Base-by-base conservation (phyloP, 2,329 filamentous ascomycete genomes). In the Xylaria polymorpha region DNA sequence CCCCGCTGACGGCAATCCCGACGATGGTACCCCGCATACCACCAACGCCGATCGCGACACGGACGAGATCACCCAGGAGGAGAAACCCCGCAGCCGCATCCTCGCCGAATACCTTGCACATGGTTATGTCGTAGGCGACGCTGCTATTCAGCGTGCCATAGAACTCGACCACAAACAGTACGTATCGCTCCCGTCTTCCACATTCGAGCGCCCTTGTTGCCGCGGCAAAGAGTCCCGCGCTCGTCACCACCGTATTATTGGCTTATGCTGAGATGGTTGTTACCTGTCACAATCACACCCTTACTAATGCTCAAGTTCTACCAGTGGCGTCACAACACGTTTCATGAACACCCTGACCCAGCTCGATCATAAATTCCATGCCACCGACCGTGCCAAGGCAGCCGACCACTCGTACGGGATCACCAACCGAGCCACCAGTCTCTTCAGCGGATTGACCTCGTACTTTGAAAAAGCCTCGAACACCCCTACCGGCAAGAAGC, bases 61-160 rank as follows among this genome's bases (percentile, higher is more conserved):
- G 61, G 86, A 94, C 76, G 89, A 94, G 75, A 90, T 98, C 76
- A 90, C 91, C 15, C 96, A 99, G 80, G 96, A 99, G 83, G 94
- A 98, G 85, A 99, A 99, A 87, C 96, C 96, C 18, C 92, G 94
- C 77, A 90, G 92, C 48, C 93, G 96, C 76, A 97, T 99, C 80
- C 82, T 98, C 60, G 96, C 96, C 73, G 96, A 99, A 84, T 98
- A 98, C 82, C 91, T 99, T 41, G 94, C 96, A 12, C 94, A 98
- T 77, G 96, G 96, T 75, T 99, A 99, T 83, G 88, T 90, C 46
- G 86, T 98, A 73, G 94, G 88, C 37, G 88, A 91, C 66, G 85
- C 81, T 35, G 92, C 93, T 60, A 91, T 97, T 75, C 88, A 96
- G 83, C 88, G 88, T 71, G 95, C 94, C 71, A 92, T 99, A 77